Conservation (phyloP, 2,329 filamentous ascomycete genomes). For the Calonectria pauciramosa region DNA sequence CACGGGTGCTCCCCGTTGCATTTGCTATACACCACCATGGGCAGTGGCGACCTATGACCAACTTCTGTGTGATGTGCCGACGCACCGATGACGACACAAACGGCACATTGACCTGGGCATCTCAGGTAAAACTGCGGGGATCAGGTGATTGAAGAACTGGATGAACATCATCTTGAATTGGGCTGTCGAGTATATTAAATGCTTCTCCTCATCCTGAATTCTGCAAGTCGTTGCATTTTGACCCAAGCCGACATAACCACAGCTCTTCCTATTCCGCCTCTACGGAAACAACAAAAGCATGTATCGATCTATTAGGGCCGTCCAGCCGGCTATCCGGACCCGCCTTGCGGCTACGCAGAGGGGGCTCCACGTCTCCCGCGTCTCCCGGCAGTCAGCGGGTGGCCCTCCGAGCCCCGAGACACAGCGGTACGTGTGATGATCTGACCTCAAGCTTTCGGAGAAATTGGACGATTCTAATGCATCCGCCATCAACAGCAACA, state of each 20-base stretch:
- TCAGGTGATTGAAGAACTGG: constrained; percentile 16
- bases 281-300: not conserved
- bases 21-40: constrained; percentile 13
- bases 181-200: not conserved
- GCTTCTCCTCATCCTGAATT: not conserved
- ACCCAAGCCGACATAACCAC: not conserved
- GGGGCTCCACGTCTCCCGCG: constrained; percentile 16
- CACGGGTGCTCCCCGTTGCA: not conserved
- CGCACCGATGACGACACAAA: constrained; percentile 45
- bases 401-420: constrained; percentile 8
- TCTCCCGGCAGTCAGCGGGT: constrained; percentile 7
- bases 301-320: constrained; percentile 5
- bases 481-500: constrained; percentile 14
- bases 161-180: not conserved
- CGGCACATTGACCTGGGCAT: constrained; percentile 3
- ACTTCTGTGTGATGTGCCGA: constrained; percentile 34
- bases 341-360: constrained; percentile 4
- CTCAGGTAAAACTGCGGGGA: not conserved
- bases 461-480: not conserved
- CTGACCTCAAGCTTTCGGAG: not conserved
- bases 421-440: constrained; percentile 11
- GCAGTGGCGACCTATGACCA: constrained; percentile 23
- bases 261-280: not conserved
- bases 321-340: constrained; percentile 5
- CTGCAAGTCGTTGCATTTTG: not conserved